Base-by-base conservation (phyloP, 805 yeast species). In the Kodamaea leandrae region DNA sequence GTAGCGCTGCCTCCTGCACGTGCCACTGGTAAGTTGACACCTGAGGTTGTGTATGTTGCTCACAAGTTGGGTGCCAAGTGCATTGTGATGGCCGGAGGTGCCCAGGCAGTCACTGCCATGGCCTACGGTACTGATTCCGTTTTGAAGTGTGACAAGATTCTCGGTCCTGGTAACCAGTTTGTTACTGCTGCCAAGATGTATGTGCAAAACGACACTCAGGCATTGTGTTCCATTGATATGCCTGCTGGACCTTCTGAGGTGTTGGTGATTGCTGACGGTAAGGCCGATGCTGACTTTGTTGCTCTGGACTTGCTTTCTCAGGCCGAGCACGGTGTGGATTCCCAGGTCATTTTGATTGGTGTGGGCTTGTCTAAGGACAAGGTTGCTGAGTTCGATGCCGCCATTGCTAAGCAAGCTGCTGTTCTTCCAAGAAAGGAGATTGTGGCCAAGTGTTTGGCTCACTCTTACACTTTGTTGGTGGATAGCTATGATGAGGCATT, bases 201-300 rank as follows among this genome's bases (percentile, higher is more conserved):
- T 60, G 93, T 95, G 38, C 93, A 91, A 55, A 95, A 93, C 57
- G 99, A 93, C 59, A 86, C 96, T 1, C 83, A 83, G 48, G 98
- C 99, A 6, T 71, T 90, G 57, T 93, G 96, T 60, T 86, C 96
- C 13, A 93, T 93, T 52, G 99, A 93, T 64, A 91, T 93, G 98
- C 99, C 99, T 37, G 99, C 99, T 18, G 99, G 99, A 7, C 99
- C 99, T 20, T 86, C 96, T 39, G 99, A 93, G 67, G 99, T 93
- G 17, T 73, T 93, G 45, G 99, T 91, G n/a, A 72, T 93, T 53
- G 96, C 96, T 36, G 99, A 93, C 61, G 77, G 72, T 45, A 58
- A 76, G 34, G 87, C 97, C 9, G 96, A 89, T 64, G 91, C 95
- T 17, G 96, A 89, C 56, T 93, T 87, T 63, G 99, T 93, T 21